Conservation (phyloP, 768 basidiomycete species). For the Kwoniella europaea region DNA sequence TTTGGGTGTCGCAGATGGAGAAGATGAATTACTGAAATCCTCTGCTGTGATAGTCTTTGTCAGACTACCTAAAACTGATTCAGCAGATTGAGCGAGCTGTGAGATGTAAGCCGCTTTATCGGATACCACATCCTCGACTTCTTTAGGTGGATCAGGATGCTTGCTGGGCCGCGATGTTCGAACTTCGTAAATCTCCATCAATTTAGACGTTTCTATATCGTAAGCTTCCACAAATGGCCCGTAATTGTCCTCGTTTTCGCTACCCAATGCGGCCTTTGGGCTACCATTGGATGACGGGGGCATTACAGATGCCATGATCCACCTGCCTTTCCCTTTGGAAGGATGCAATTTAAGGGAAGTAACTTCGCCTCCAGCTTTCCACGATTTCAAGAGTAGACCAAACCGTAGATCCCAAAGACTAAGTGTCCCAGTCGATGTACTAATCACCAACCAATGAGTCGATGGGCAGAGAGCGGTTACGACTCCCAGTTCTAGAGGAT, state of each 20-base stretch:
- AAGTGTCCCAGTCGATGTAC: constrained; percentile 81
- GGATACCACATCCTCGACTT: constrained; percentile 22
- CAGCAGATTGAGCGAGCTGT: constrained; percentile 20
- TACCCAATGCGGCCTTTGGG: neutral
- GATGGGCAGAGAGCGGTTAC: constrained; percentile 83
- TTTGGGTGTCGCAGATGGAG: neutral
- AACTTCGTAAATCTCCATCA: constrained; percentile 80
- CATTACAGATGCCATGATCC: constrained; percentile 84
- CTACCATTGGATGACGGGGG: constrained; percentile 45
- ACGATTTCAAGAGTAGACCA: constrained; percentile 82
- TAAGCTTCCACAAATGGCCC: constrained; percentile 77
- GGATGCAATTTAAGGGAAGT: constrained; percentile 74
- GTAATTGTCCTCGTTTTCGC: constrained; percentile 57
- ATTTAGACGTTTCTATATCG: constrained; percentile 80
- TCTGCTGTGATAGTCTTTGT: constrained; percentile 18
- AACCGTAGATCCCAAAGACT: constrained; percentile 96
- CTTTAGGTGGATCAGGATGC: constrained; percentile 1
- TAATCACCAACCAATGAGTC: constrained; percentile 84
- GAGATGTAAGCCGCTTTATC: constrained; percentile 30
- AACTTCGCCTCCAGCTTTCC: constrained; percentile 69
- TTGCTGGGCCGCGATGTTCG: constrained; percentile 32
- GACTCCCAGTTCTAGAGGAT: constrained; percentile 82
- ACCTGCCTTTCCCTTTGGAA: constrained; percentile 80
- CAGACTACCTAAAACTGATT: neutral
- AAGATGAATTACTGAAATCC: constrained; percentile 10